phyloP scores from a whole-genome alignment of 768 basidiomycete species.

The Cubamyces lactineus region DNA sequence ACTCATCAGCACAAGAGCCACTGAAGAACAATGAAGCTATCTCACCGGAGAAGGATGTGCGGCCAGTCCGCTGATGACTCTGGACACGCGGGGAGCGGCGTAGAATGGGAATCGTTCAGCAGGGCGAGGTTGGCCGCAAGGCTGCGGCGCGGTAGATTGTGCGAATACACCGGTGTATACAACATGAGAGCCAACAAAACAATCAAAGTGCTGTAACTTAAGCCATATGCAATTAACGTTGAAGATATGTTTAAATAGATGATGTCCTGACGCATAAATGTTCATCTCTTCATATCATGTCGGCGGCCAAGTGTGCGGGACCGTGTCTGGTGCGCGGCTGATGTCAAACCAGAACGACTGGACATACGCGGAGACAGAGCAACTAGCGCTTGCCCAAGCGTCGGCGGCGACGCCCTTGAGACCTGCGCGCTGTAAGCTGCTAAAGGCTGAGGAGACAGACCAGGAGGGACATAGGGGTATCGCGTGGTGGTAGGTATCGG shows the following conservation, averaged over 20 bases:
- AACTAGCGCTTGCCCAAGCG: constrained; percentile 41
- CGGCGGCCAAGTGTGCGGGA: constrained; percentile 18
- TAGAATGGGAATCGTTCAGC: background rate
- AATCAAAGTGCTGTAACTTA: constrained; percentile 17
- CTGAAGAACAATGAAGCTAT: too few species aligned
- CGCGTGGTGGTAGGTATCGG: constrained; percentile 44
- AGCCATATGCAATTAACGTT: constrained; percentile 15
- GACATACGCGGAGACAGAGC: constrained; percentile 40
- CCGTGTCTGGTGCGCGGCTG: constrained; percentile 32
- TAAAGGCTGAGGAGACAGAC: constrained; percentile 41
- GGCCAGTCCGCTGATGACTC: too few species aligned
- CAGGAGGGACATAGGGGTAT: constrained; percentile 41
- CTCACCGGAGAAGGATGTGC: too few species aligned
- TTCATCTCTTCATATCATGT: constrained; percentile 18
- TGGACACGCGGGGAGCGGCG: too few species aligned
- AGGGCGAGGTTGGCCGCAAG: background rate
- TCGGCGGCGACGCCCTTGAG: constrained; percentile 43
- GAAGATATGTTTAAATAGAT: constrained; percentile 17
- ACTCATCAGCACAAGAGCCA: too few species aligned
- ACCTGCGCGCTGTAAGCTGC: constrained; percentile 45
- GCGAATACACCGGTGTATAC: constrained; percentile 19
- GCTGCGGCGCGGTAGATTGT: constrained; percentile 1
- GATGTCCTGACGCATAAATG: constrained; percentile 4
- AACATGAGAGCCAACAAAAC: constrained; percentile 17
- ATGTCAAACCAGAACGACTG: constrained; percentile 42